Base-by-base conservation (phyloP, 2,329 filamentous ascomycete species). In the Fusarium bulbicola region DNA sequence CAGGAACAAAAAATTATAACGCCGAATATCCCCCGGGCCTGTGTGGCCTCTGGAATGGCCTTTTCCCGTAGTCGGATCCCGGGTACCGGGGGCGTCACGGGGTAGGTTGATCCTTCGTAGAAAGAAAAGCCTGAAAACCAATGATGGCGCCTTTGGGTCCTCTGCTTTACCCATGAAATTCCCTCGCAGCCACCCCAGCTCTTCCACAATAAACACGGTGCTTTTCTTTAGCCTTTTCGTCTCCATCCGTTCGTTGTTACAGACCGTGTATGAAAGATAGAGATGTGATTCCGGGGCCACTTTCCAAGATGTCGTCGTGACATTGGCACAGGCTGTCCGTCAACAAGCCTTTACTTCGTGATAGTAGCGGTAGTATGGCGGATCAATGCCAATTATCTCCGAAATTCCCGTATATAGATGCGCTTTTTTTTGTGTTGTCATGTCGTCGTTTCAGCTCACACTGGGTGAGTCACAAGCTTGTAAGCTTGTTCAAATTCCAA, bases 141-240 rank as follows among this genome's bases (percentile, higher is more conserved):
- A 74, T 74, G 52, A 60, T 43, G 34, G 58, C 32, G 34, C 43
- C 50, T 58, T 70, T 46, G 47, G 46, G 43, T 46, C 59, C 54
- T 66, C 54, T 65, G 53, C 46, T 47, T 66, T 59, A 36, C 61
- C 65, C 30, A 36, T 62, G 24, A 49, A 46, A 66, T 64, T 58
- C 45, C 52, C 36, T 56, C 39, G 36, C 32, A 58, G 39, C 59
- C 64, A 69, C 52, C 64, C 70, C 70, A 46, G 52, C 47, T 68
- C 49, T 61, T 54, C 39, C 57, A 46, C 64, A 67, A 57, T 37
- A 57, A 62, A 46, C 60, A 68, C 36, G 36, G 72, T 73, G 69
- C 73, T 77, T 77, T 77, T 77, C 66, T 77, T 72, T 74, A 72
- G 63, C 67, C 69, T 59, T 68, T 71, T 52, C 49, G 56, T 70